Base-by-base conservation (phyloP, 768 basidiomycete species). In the Trametes villosa region DNA sequence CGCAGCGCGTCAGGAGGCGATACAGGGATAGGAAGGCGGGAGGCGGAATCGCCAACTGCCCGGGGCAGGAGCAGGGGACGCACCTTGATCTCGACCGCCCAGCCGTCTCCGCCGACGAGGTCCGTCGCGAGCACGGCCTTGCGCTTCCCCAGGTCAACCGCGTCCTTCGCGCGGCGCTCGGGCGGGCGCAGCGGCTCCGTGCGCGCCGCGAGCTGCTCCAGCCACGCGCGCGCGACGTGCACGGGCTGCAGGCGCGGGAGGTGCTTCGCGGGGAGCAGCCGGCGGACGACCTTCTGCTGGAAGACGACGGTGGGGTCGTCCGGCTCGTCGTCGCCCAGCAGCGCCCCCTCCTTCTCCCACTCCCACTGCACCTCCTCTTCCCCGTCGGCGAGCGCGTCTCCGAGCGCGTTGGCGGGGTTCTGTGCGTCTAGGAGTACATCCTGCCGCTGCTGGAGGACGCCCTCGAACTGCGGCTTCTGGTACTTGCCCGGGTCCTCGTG, bases 41-140 rank as follows among this genome's bases (percentile, higher is more conserved):
- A 20, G 20, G 30, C 18, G 36, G 50, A 48, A 7, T 22, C n/a
- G 12, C 45, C 36, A 17, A 42, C 42, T 1, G n/a, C n/a, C 20
- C 27, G 18, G 40, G n/a, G 24, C 47, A 31, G 27, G 27, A 27
- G 13, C 24, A 26, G 29, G 22, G 17, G 44, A 46, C 27, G 62
- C 72, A 93, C 96, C 86, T 98, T 98, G 73, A 98, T 93, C 77
- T 98, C 96, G 4, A 97, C 82, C 2, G 89, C 85, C 45, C 94
- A 73, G 48, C 82, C 83, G 49, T 78, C 65, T 9, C 83, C 81
- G 30, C 87, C 84, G 11, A 95, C 81, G 34, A 95, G 82, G 75
- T 98, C 89, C 9, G 91, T 89, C 18, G 92, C 92, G 41, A 97
- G 75, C 9, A 92, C 79, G 9, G 82, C 94, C 56, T 83, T 86